These are phyloP conservation scores for Penicillium concentricum DNA, from an alignment of 2,329 filamentous ascomycete genomes.

Conservation along the genomic window DNA sequence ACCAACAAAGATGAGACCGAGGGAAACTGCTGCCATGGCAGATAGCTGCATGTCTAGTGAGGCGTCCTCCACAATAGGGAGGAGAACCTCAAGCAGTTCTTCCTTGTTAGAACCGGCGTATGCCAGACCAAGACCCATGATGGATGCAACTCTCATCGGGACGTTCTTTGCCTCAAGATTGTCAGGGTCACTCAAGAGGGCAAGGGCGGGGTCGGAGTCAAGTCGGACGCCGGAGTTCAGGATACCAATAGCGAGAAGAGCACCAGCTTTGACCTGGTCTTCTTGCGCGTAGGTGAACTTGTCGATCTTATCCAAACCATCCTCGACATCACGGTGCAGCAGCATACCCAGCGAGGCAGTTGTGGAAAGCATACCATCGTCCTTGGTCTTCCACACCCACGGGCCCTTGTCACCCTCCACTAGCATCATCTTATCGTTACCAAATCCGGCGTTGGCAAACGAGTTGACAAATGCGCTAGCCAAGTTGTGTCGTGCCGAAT, in stretches of 20 bases:
- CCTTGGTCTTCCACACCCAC: slow-evolving; percentile 99
- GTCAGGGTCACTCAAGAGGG: slow-evolving; percentile 75
- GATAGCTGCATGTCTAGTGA: slow-evolving; percentile 90
- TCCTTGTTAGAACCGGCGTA: slow-evolving; percentile 94
- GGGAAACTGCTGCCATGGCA: slow-evolving; percentile 88
- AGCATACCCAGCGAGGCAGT: slow-evolving; percentile 91
- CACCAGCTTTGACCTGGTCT: slow-evolving; percentile 83
- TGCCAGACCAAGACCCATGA: slow-evolving; percentile 93
- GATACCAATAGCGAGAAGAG: slow-evolving; percentile 89
- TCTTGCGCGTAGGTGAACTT: slow-evolving; percentile 86
- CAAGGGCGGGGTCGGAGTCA: slow-evolving; percentile 86
- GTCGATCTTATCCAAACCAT: slow-evolving; percentile 89
- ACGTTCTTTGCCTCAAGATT: slow-evolving; percentile 77
- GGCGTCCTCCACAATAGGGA: slow-evolving; percentile 84
- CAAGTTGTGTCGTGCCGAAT: slow-evolving; percentile 93
- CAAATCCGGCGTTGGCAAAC: slow-evolving; percentile 94
- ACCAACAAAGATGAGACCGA: slow-evolving; percentile 89
- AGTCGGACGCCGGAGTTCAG: slow-evolving; percentile 89
- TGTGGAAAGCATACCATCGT: slow-evolving; percentile 95
- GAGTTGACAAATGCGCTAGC: slow-evolving; percentile 95
- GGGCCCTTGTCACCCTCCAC: slow-evolving; percentile 82
- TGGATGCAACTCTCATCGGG: slow-evolving; percentile 75
- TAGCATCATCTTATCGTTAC: slow-evolving; percentile 97
- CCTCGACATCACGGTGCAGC: slow-evolving; percentile 90
- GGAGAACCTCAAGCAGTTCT: slow-evolving; percentile 76